Base-by-base conservation (phyloP, 1,284 basidiomycete species). In the Leccinum pachyderme region DNA sequence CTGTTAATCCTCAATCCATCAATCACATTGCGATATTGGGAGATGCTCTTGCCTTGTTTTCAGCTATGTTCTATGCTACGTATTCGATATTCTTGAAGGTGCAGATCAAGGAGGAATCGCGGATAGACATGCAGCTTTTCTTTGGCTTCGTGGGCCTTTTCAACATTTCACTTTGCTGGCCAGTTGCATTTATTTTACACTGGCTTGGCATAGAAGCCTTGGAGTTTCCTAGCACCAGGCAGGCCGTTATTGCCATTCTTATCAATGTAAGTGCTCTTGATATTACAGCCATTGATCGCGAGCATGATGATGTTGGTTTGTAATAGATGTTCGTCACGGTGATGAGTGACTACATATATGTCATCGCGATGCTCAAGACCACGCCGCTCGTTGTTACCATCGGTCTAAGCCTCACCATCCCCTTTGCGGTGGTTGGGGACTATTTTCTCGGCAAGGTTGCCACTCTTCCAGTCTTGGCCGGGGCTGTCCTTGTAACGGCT, bases 351-450 rank as follows among this genome's bases (percentile, higher is more conserved):
- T 95, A 89, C 68, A 73, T 95, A 50, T 95, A 95, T 70, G 87
- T 95, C 31, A 69, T 90, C 7, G 93, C 96, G 5, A 98, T 98
- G 95, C 83, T 99, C 59, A 98, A 97, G 78, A 98, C 95, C 3
- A 96, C 95, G 3, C 96, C 93, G 1, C 76, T 94, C 41, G 90
- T 96, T 24, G 95, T 93, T 12, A 99, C 96, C 1, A 80, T 99
- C 56, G 96, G 97, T 15, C 80, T 99, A 18, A 93, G 90, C 54
- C 80, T 99, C n/a, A 98, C 97, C 0, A 97, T 98, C 67, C 94
- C 94, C 8, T 76, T 95, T 52, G 93, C 93, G 2, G 86, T 95
- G 39, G 53, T 89, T 18, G 93, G 92, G 9, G 94, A 96, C 71
- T 80, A 86, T 57, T 65, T 89, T 47, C 76, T 91, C 11, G 79